These are phyloP conservation scores for Monosporozyma unispora DNA, from an alignment of 805 yeast species.

Conservation along the genomic window DNA sequence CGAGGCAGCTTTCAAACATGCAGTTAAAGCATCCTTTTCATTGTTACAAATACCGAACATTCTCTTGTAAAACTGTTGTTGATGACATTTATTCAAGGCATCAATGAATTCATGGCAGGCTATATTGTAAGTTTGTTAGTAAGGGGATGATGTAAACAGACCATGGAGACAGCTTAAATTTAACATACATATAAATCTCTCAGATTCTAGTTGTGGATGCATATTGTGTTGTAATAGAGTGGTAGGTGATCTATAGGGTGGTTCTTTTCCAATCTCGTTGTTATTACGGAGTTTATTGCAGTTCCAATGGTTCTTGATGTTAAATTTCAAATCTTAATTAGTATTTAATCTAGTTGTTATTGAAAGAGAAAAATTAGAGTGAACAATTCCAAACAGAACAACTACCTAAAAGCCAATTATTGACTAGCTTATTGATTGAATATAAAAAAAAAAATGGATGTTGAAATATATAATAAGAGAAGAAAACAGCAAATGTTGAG, in stretches of 20 bases:
- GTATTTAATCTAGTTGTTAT: too few relatives aligned
- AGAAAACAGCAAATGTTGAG: slow-evolving; percentile 63
- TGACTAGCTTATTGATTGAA: too few relatives aligned
- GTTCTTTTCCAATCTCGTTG: not conserved
- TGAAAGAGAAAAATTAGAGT: too few relatives aligned
- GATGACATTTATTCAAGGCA: slow-evolving; percentile 85
- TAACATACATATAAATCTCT: slow-evolving; percentile 38
- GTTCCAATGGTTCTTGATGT: not conserved
- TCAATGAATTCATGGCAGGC: slow-evolving; percentile 76
- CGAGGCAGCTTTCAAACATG: slow-evolving; percentile 76
- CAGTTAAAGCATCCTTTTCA: slow-evolving; percentile 66
- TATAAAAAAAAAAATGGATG: too few relatives aligned
- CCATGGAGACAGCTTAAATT: too few relatives aligned
- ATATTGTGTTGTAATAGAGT: slow-evolving; percentile 16
- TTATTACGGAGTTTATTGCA: not conserved
- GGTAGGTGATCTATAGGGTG: not conserved
- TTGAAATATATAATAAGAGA: slow-evolving; percentile 44
- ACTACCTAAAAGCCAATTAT: too few relatives aligned
- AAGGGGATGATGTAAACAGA: not conserved
- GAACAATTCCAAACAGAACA: too few relatives aligned
- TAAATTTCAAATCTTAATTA: not conserved
- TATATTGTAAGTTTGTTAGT: slow-evolving; percentile 17
- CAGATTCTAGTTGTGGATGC: slow-evolving; percentile 49
- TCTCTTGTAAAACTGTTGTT: slow-evolving; percentile 53
- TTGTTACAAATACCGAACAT: slow-evolving; percentile 79